These are phyloP conservation scores for Fusarium nygamai DNA, from an alignment of 2,329 filamentous ascomycete species.

Conservation along the genomic window DNA sequence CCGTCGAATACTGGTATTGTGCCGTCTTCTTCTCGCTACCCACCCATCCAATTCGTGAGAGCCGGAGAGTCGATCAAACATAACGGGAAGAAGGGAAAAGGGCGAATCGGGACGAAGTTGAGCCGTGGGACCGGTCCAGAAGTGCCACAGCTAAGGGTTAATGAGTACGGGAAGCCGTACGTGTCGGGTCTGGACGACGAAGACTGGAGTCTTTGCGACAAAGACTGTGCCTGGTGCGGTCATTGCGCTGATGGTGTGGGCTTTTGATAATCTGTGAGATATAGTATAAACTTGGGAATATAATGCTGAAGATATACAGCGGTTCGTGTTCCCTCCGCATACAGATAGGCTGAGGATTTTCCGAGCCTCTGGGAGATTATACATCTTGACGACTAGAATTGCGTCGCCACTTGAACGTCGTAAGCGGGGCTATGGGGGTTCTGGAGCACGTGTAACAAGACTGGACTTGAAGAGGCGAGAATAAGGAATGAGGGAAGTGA, in stretches of 20 bases:
- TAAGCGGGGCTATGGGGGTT: background rate
- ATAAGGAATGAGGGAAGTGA: background rate
- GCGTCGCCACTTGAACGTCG: background rate
- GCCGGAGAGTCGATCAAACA: background rate
- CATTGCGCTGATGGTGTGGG: background rate
- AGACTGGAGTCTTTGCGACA: background rate
- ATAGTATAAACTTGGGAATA: background rate
- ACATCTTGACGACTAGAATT: background rate
- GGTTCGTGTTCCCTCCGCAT: background rate
- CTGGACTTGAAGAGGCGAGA: background rate
- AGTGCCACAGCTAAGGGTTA: background rate
- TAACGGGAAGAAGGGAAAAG: background rate
- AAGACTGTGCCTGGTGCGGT: background rate
- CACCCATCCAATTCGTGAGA: background rate
- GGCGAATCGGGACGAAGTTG: background rate
- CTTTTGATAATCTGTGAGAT: background rate
- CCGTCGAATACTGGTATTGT: background rate
- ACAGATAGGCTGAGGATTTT: background rate
- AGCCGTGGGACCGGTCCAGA: background rate
- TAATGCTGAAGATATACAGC: background rate
- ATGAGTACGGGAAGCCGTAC: background rate
- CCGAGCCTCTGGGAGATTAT: background rate
- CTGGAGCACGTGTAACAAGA: background rate
- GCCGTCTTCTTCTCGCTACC: background rate
- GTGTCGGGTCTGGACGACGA: background rate